Evolutionary conservation across 352 stramenopile species (phyloP).

Genomic region (Pythium aristosporum): DNA sequence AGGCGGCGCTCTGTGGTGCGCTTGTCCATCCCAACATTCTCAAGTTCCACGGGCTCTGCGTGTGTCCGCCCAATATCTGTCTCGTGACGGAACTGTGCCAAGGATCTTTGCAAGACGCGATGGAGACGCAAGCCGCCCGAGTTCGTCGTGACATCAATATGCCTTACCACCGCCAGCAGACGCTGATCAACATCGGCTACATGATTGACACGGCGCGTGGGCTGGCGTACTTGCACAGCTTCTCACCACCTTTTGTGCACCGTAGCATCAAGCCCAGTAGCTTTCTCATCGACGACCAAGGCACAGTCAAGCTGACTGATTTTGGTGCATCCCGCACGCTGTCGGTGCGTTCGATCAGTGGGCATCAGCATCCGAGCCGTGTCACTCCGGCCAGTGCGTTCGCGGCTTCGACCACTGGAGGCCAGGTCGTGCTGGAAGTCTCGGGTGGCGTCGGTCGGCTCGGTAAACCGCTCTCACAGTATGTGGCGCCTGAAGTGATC

Average conservation of each 20-base stretch:
- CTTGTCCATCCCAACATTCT: conserved; percentile 52
- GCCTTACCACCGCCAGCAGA: conserved; percentile 27
- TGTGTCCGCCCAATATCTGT: conserved; percentile 51
- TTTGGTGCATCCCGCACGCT: conserved; percentile 50
- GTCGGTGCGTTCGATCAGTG: conserved; percentile 8
- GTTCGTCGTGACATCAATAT: not conserved
- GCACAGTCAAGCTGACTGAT: conserved; percentile 53
- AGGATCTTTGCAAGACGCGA: conserved; percentile 36
- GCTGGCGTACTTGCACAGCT: conserved; percentile 50
- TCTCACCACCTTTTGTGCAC: conserved; percentile 50
- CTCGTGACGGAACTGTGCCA: conserved; percentile 56
- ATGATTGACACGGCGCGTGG: conserved; percentile 49
- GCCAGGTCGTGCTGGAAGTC: not conserved
- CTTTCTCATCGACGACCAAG: conserved; percentile 47
- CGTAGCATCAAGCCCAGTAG: conserved; percentile 60
- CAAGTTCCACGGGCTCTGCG: conserved; percentile 50
- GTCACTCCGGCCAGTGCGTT: not conserved
- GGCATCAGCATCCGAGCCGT: conserved; percentile 15
- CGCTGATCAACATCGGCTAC: conserved; percentile 38
- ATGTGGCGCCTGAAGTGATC: conserved; percentile 66
- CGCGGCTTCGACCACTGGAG: not conserved
- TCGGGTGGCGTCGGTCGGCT: conserved; percentile 36
- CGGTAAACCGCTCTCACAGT: conserved; percentile 34
- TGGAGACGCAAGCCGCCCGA: not conserved
- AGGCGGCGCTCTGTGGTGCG: conserved; percentile 42